Evolutionary conservation across 176 grass and related monocot species (phyloP).

Genomic region (Aechmea fasciata): DNA sequence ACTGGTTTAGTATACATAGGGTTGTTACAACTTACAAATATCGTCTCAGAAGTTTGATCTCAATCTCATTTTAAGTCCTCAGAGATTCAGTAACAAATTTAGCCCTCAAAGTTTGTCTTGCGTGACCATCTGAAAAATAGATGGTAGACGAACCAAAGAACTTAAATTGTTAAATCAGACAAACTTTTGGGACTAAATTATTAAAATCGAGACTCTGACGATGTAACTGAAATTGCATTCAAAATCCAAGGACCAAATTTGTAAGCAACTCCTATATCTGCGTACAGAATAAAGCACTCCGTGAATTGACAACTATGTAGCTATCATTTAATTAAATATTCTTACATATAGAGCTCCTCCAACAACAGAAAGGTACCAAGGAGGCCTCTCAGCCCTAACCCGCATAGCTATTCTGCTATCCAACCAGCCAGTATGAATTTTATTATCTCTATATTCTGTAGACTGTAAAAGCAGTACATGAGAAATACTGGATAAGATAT

Average conservation of each 20-base stretch:
- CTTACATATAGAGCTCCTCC: slow-evolving; percentile 91
- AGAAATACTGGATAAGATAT: slow-evolving; percentile 14
- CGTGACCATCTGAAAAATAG: too few relatives aligned
- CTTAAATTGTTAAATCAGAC: too few relatives aligned
- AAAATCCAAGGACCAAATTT: too few relatives aligned
- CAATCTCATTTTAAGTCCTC: too few relatives aligned
- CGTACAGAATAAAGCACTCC: not conserved
- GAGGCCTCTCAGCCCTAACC: slow-evolving; percentile 96
- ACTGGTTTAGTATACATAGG: not conserved
- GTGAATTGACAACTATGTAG: too few relatives aligned
- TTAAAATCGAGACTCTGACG: not conserved
- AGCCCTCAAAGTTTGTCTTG: too few relatives aligned
- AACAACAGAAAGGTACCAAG: slow-evolving; percentile 99
- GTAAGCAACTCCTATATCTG: not conserved
- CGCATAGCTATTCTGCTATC: slow-evolving; percentile 99
- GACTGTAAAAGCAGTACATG: slow-evolving; percentile 35
- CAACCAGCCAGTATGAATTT: slow-evolving; percentile 95
- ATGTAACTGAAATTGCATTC: too few relatives aligned
- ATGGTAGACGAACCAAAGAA: too few relatives aligned
- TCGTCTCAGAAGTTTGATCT: too few relatives aligned
- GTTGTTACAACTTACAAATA: too few relatives aligned
- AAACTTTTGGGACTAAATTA: not conserved
- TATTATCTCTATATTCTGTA: slow-evolving; percentile 85
- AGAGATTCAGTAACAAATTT: too few relatives aligned
- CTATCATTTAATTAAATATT: not conserved